Percentiles rank a stretch among this genome's conserved stretches.
Evolutionary conservation across 768 basidiomycete species (phyloP).

Genomic region (Boletus subparvulus): DNA sequence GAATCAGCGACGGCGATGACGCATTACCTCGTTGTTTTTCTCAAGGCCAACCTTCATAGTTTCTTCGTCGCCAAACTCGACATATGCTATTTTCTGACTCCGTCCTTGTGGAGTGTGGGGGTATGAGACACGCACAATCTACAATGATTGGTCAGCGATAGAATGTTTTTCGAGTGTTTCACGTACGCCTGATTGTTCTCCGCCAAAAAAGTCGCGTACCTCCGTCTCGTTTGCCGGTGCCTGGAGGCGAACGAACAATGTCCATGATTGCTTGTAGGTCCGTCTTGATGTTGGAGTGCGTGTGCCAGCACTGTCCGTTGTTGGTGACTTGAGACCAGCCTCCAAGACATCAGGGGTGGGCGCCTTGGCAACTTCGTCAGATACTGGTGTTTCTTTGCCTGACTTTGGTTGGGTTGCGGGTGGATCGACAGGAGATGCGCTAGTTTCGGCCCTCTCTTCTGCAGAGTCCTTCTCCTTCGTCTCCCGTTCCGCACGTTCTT

Average conservation of each 20-base stretch:
- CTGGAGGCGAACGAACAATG: slow-evolving; percentile 75
- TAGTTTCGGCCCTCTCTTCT: slow-evolving; percentile 35
- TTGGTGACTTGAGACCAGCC: slow-evolving; percentile 51
- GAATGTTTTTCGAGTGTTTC: neutral
- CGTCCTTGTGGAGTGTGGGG: slow-evolving; percentile 51
- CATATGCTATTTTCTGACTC: slow-evolving; percentile 65
- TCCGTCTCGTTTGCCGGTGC: slow-evolving; percentile 58
- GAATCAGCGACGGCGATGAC: slow-evolving; percentile 15
- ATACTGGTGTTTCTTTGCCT: slow-evolving; percentile 39
- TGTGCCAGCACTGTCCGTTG: slow-evolving; percentile 57
- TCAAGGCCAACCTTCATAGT: slow-evolving; percentile 78
- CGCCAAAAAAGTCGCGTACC: slow-evolving; percentile 74
- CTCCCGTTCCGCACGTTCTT: slow-evolving; percentile 47
- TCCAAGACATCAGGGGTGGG: slow-evolving; percentile 29
- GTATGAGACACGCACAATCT: slow-evolving; percentile 71
- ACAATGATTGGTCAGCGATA: neutral
- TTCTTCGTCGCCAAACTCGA: slow-evolving; percentile 89
- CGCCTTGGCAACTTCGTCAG: slow-evolving; percentile 25
- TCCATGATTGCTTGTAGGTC: slow-evolving; percentile 74
- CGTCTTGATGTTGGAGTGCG: slow-evolving; percentile 72
- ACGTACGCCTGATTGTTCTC: slow-evolving; percentile 65
- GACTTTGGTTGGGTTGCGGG: slow-evolving; percentile 32
- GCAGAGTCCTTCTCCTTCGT: slow-evolving; percentile 38
- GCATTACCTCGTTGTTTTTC: slow-evolving; percentile 64
- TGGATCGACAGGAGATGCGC: slow-evolving; percentile 25